Base-by-base conservation (phyloP, 352 stramenopile species). In the Blastocystis sp. region DNA sequence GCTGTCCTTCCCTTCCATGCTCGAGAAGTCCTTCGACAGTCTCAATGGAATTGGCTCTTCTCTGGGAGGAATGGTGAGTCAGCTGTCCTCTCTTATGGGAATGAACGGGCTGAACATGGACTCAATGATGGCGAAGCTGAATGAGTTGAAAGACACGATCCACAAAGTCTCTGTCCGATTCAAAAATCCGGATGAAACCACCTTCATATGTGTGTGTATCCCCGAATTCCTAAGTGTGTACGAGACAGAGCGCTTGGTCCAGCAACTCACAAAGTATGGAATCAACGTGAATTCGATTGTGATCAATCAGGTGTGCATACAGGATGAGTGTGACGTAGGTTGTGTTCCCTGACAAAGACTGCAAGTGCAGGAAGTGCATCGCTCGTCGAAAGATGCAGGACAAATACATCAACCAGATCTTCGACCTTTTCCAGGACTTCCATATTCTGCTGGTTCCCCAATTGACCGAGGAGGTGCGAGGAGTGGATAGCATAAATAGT, bases 401-500 rank as follows among this genome's bases (percentile, higher is more conserved):
- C 92, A 98, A 98, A 92, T 99, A 99, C 93, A 98, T 99, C 90
- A 95, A 98, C 89, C 97, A 99, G 92, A 98, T 98, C 91, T 98
- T 98, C 92, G 97, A 99, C 92, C 92, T 99, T 50, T 99, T 99
- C 92, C 94, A 97, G 90, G 97, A 99, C 90, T 99, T 99, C 91
- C 96, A 99, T 92, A 96, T 99, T n/a, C 93, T 98, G 3, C 93
- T 99, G 90, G 98, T 99, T 95, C 97, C 97, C 29, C 92, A 99
- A 70, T 92, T 99, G 90, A 97, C 98, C 91, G 95, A 98, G 90
- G 97, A 99, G 92, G 97, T 99, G 90, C 94, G 96, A 68, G 96
- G 96, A 73, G 94, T 96, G n/a, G 94, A 96, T 43, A 94, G 95
- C 88, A 92, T 98, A 29, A 95, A 94, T 87, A 91, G 93, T 26